These are phyloP conservation scores for Candida anutae DNA, from an alignment of 1,139 yeast genomes.

Conservation along the genomic window DNA sequence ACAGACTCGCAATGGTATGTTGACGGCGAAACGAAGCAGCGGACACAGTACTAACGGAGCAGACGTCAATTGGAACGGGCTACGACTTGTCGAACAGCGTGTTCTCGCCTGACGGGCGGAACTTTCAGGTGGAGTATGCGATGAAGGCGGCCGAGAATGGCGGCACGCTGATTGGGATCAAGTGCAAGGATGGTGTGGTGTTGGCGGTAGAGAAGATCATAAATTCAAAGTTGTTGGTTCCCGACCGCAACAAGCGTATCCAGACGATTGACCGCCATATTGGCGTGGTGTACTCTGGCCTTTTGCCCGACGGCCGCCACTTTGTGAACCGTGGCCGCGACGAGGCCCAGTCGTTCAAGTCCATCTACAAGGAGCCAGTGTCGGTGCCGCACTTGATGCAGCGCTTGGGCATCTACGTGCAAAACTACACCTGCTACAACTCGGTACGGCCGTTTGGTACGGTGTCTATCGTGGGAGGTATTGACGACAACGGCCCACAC, in stretches of 20 bases:
- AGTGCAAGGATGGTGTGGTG: constrained; percentile 87
- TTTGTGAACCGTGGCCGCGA: constrained; percentile 89
- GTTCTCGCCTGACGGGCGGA: constrained; percentile 83
- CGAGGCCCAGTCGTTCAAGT: constrained; percentile 77
- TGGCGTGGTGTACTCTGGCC: constrained; percentile 92
- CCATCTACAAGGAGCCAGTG: constrained; percentile 68
- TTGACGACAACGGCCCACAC: constrained; percentile 83
- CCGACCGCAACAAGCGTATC: constrained; percentile 81
- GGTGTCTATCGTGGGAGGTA: constrained; percentile 87
- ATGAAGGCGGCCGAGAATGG: constrained; percentile 97
- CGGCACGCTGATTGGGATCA: constrained; percentile 89
- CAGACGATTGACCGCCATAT: constrained; percentile 90
- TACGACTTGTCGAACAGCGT: constrained; percentile 94
- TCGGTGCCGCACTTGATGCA: constrained; percentile 79
- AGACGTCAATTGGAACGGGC: constrained; percentile 95
- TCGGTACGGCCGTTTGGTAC: constrained; percentile 98
- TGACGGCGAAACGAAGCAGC: too few relatives aligned
- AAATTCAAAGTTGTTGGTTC: constrained; percentile 79
- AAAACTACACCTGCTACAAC: constrained; percentile 91
- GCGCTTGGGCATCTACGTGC: constrained; percentile 86
- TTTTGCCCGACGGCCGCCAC: constrained; percentile 94
- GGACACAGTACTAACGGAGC: constrained; percentile 10
- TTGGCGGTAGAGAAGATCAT: constrained; percentile 94
- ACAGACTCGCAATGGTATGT: too few relatives aligned
- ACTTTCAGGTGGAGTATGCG: constrained; percentile 98